These are phyloP conservation scores for Carpediemonas membranifera DNA, from an alignment of 78 protist species.

Conservation along the genomic window DNA sequence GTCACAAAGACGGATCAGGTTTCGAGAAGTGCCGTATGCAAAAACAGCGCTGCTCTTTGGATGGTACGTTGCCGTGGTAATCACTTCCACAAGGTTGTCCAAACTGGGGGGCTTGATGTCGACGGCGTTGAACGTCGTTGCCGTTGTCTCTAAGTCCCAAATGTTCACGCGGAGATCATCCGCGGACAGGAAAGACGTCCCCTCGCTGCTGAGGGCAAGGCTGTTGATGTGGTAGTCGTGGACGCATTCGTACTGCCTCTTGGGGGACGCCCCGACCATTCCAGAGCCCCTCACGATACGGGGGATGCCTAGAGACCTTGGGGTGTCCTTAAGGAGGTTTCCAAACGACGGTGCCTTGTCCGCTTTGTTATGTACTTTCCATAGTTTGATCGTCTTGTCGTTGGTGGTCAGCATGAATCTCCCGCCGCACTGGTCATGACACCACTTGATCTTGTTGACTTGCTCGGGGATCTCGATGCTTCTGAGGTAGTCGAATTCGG, in stretches of 20 bases:
- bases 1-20: conserved; percentile 41
- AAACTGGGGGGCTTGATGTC: conserved; percentile 91
- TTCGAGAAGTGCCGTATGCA: conserved; percentile 14
- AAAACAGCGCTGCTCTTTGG: conserved; percentile 35
- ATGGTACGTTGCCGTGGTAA: conserved; percentile 83
- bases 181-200: conserved; percentile 70
- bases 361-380: conserved; percentile 68
- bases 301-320: no score
- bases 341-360: no score
- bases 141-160: conserved; percentile 72
- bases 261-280: no score
- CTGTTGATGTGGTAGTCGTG: conserved; percentile 93
- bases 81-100: conserved; percentile 92
- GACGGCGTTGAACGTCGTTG: conserved; percentile 34
- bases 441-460: conserved; percentile 86
- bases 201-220: conserved; percentile 33
- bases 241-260: conserved; percentile 68
- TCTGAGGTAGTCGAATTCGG: conserved; percentile 92
- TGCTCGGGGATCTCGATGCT: conserved; percentile 90
- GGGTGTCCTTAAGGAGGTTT: no score
- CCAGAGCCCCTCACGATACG: no score
- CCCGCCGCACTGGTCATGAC: no score
- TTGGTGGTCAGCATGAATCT: conserved; percentile 64
- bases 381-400: conserved; percentile 91
- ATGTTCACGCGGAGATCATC: conserved; percentile 92